Percentiles rank a stretch among this genome's conserved stretches.
Conservation (phyloP, 2,329 filamentous ascomycete genomes). For the Ascochyta lentis region DNA sequence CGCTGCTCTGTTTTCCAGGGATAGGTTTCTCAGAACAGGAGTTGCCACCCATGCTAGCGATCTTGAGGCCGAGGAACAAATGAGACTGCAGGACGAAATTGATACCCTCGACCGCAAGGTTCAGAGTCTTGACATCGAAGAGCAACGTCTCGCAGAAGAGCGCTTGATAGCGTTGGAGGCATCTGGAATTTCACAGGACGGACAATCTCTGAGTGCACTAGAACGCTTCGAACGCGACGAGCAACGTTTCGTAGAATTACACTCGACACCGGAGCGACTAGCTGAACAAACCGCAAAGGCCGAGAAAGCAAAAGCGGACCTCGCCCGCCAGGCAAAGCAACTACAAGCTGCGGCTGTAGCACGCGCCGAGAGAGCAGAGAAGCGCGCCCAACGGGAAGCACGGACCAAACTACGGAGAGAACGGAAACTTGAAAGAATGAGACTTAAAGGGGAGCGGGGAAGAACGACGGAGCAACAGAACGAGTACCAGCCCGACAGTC, state of each 20-base stretch:
- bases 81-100: slow-evolving; percentile 24
- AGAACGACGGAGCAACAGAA: no score
- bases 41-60: background rate
- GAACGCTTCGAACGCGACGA: slow-evolving; percentile 8
- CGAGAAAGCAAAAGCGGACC: background rate
- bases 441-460: background rate
- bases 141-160: slow-evolving; percentile 11
- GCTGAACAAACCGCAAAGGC: background rate
- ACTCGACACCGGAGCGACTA: slow-evolving; percentile 5
- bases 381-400: background rate
- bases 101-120: slow-evolving; percentile 25
- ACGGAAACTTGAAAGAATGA: background rate
- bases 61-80: slow-evolving; percentile 8
- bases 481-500: no score
- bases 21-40: background rate
- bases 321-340: background rate
- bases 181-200: background rate
- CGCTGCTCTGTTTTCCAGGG: background rate
- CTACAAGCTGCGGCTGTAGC: background rate
- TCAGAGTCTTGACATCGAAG: slow-evolving; percentile 21
- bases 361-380: background rate
- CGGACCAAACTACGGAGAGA: background rate
- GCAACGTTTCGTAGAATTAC: background rate
- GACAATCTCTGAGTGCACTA: slow-evolving; percentile 1
- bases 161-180: background rate